Percentiles rank a stretch among this genome's conserved stretches.
phyloP scores from a whole-genome alignment of 371 early-diverging fungal genomes.

The Mucor piriformis region DNA sequence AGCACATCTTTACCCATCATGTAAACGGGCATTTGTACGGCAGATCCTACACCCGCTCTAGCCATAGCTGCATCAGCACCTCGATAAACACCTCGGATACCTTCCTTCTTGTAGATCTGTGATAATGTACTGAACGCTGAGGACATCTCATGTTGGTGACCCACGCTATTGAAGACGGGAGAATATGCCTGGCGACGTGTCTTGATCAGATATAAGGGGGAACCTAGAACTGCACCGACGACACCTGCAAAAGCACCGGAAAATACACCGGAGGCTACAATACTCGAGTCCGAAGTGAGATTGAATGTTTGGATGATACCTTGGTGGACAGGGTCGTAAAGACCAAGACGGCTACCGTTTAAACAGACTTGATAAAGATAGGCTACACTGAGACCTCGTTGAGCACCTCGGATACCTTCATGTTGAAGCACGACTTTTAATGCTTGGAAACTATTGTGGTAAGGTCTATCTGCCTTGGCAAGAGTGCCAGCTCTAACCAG shows the following conservation, averaged over 20 bases:
- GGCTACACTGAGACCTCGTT: conserved; percentile 90
- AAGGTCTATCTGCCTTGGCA: conserved; percentile 62
- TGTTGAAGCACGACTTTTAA: conserved; percentile 74
- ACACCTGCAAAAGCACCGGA: conserved; percentile 73
- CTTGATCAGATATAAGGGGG: conserved; percentile 92
- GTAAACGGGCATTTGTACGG: conserved; percentile 92
- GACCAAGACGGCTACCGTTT: conserved; percentile 91
- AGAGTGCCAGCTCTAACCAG: conserved; percentile 58
- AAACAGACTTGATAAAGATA: conserved; percentile 91
- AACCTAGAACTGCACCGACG: conserved; percentile 82
- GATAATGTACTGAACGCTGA: conserved; percentile 68
- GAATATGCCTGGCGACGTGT: conserved; percentile 94
- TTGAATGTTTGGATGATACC: conserved; percentile 24
- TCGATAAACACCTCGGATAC: conserved; percentile 81
- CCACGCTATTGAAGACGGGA: conserved; percentile 73
- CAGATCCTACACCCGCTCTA: conserved; percentile 89
- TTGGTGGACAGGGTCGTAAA: conserved; percentile 79
- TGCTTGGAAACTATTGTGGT: conserved; percentile 81
- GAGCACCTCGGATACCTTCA: conserved; percentile 88
- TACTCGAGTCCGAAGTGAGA: conserved; percentile 27
- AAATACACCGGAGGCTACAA: conserved; percentile 64
- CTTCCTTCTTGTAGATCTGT: conserved; percentile 70
- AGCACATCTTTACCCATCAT: conserved; percentile 78
- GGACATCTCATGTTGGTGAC: conserved; percentile 87
- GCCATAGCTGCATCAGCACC: conserved; percentile 91